Conservation (phyloP, 2,329 filamentous ascomycete species). For the Penicillium brevicompactum region DNA sequence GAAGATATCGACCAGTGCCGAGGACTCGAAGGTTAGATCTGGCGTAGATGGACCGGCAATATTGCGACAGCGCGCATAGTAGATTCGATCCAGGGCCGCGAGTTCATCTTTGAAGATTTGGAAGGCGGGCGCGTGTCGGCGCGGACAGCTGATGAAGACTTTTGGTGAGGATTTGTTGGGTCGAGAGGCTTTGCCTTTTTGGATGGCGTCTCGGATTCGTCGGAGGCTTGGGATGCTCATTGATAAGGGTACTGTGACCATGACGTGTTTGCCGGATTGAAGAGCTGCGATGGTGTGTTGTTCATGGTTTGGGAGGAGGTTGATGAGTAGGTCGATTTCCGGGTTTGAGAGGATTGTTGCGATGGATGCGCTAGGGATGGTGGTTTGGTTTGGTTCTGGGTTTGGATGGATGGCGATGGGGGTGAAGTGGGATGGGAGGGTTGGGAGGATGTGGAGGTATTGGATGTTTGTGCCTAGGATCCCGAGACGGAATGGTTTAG, state of each 20-base stretch:
- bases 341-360: constrained; percentile 53
- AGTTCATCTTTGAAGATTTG: constrained; percentile 56
- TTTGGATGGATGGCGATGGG: constrained; percentile 51
- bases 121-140: constrained; percentile 62
- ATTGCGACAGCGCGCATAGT: constrained; percentile 56
- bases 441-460: constrained; percentile 56
- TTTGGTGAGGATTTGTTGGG: constrained; percentile 33
- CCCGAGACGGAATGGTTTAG: constrained; percentile 32
- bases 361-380: constrained; percentile 36
- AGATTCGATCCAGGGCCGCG: constrained; percentile 52
- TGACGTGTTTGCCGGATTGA: constrained; percentile 56
- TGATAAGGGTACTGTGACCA: constrained; percentile 63
- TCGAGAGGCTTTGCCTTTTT: constrained; percentile 36
- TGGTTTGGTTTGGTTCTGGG: constrained; percentile 16
- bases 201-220: constrained; percentile 50
- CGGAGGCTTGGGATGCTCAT: constrained; percentile 51
- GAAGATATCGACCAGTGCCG: constrained; percentile 32
- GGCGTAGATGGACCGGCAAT: constrained; percentile 53
- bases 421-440: constrained; percentile 43
- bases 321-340: constrained; percentile 46
- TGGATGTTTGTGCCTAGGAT: constrained; percentile 46
- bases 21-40: not conserved
- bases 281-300: constrained; percentile 55
- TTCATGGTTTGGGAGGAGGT: constrained; percentile 59
- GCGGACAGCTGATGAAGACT: constrained; percentile 64